Conservation (phyloP, 192 early-diverging fungal species). For the Fimicolochytrium jonesii region DNA sequence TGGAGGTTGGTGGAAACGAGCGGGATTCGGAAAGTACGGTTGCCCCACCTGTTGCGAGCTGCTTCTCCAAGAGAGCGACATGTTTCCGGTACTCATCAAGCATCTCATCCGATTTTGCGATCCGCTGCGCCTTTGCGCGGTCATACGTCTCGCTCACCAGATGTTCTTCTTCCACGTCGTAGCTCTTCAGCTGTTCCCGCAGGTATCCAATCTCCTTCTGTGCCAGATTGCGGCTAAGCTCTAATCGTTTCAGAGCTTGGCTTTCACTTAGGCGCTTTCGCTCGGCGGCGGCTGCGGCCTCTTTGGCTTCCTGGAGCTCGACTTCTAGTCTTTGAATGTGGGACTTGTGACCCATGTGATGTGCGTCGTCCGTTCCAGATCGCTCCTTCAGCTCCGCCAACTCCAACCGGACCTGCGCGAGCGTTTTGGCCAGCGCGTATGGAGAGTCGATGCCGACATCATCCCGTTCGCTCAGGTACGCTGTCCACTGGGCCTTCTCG, state of each 20-base stretch:
- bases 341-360: slow-evolving; percentile 27
- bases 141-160: slow-evolving; percentile 55
- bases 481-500: slow-evolving; percentile 56
- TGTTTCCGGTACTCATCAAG: slow-evolving; percentile 47
- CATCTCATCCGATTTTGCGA: slow-evolving; percentile 57
- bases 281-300: slow-evolving; percentile 11
- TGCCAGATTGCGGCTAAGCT: slow-evolving; percentile 34
- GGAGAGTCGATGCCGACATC: slow-evolving; percentile 50
- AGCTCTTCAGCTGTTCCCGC: slow-evolving; percentile 56
- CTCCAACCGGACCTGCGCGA: slow-evolving; percentile 48
- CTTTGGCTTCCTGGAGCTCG: neutral
- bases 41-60: slow-evolving; percentile 14
- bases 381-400: slow-evolving; percentile 34
- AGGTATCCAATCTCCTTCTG: slow-evolving; percentile 60
- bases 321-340: slow-evolving; percentile 20
- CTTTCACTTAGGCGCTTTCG: slow-evolving; percentile 8
- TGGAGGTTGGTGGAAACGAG: too few relatives aligned
- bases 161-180: slow-evolving; percentile 47
- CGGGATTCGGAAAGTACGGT: too few relatives aligned
- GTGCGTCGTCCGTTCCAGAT: slow-evolving; percentile 34
- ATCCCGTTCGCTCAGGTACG: slow-evolving; percentile 29
- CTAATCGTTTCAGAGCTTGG: slow-evolving; percentile 29
- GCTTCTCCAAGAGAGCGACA: slow-evolving; percentile 22
- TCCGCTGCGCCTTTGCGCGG: slow-evolving; percentile 51
- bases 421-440: slow-evolving; percentile 39